Evolutionary conservation across 192 early-diverging fungal species (phyloP), one percentile per base, ranked within the genome.

Genomic region (Coemansia sp.): DNA sequence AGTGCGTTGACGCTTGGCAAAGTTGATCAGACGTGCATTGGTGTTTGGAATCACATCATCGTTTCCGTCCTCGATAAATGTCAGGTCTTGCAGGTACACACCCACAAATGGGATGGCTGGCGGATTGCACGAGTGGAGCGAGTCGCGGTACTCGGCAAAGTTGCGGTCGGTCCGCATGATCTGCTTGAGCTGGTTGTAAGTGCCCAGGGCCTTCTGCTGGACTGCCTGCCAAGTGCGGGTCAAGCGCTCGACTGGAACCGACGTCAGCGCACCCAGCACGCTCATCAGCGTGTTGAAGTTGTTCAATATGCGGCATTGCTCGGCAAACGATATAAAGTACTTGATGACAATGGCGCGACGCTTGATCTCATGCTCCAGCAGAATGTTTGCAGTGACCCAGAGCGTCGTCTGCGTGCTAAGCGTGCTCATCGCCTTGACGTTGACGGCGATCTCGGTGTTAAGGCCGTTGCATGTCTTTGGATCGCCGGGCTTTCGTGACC

Each of bases 221-320:
- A 90, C 84, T 2, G 85, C 81, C 69, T 97, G 94, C 95, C 95
- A 97, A 2, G 98, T 97, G 43, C 93, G 88, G 9, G 89, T 91
- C 45, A 98, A 80, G 20, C 98, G 90, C 77, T 92, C 90, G 51
- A 99, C 87, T 5, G 94, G 89, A 3, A 93, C 92, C 5, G 91
- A 91, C 42, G 94, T 91, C 66, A 99, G 89, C 8, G 92, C 94
- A 38, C 94, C 93, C 9, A 95, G 86, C 39, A 98, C 91, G 5
- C 95, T 89, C 84, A 93, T 94, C 42, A 96, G 86, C 10, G 94
- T 92, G 75, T 94, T 95, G 70, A 94, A 99, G 86, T 98, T 99
- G 81, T 99, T 96, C 13, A 98, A 75, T 32, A 75, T 67, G 25
- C 90, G 89, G 84, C 95, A 94, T 75, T 86, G 72, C 64, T 93